A percentile compares a stretch with the other conserved stretches of the same genome.
Evolutionary conservation across 2,329 filamentous ascomycete genomes (phyloP).

Genomic region (Aspergillus sp.): DNA sequence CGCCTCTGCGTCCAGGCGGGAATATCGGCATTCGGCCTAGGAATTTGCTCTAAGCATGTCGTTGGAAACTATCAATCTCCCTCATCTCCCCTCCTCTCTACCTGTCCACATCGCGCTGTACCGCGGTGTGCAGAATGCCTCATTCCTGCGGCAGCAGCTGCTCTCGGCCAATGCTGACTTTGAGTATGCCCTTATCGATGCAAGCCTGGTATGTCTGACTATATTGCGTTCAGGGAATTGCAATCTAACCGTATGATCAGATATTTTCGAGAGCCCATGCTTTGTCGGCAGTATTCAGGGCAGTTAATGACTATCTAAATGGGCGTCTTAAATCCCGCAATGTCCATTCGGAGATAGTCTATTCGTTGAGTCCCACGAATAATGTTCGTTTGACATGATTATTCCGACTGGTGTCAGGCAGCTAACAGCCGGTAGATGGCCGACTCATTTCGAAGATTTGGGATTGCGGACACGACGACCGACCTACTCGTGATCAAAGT

Average conservation of each 20-base stretch:
- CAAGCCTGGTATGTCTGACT: slow-evolving; percentile 52
- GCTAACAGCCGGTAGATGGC: slow-evolving; percentile 56
- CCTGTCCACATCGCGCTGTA: slow-evolving; percentile 68
- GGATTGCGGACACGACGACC: slow-evolving; percentile 61
- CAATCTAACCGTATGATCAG: slow-evolving; percentile 30
- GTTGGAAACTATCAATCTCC: slow-evolving; percentile 59
- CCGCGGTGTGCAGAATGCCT: slow-evolving; percentile 63
- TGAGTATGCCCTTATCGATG: slow-evolving; percentile 91
- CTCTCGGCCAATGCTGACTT: slow-evolving; percentile 75
- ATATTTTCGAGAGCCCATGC: slow-evolving; percentile 64
- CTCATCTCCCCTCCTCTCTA: slow-evolving; percentile 62
- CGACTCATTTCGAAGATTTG: slow-evolving; percentile 82
- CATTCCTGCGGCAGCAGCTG: slow-evolving; percentile 71
- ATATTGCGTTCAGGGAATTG: not conserved
- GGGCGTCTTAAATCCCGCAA: slow-evolving; percentile 66
- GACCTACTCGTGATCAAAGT: slow-evolving; percentile 76
- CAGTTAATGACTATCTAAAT: slow-evolving; percentile 57
- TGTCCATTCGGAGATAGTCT: slow-evolving; percentile 81
- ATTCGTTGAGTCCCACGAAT: slow-evolving; percentile 68
- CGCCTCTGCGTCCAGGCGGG: too few species aligned
- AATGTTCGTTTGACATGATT: slow-evolving; percentile 51
- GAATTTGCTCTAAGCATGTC: slow-evolving; percentile 16
- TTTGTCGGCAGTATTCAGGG: slow-evolving; percentile 65
- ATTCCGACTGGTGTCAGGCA: not conserved
- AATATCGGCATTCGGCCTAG: too few species aligned